Percentiles rank a stretch among this genome's conserved stretches.
phyloP scores from a whole-genome alignment of 2,329 filamentous ascomycete genomes.

The Curvularia sp. region DNA sequence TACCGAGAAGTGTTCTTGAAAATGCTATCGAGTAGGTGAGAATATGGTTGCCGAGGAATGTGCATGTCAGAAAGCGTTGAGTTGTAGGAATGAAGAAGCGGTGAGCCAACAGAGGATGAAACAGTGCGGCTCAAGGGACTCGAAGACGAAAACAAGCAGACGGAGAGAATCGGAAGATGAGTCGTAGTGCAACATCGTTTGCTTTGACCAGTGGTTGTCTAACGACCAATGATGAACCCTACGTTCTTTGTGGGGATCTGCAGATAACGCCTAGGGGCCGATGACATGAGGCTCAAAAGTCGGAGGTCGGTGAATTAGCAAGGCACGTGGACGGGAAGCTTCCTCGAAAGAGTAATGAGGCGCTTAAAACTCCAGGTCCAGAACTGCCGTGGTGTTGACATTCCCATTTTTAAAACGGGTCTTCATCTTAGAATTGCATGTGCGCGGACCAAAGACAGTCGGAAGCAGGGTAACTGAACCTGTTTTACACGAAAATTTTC shows the following conservation, averaged over 20 bases:
- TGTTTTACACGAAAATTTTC: background rate
- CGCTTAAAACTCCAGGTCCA: background rate
- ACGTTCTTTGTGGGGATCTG: background rate
- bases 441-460: background rate
- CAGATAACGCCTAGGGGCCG: background rate
- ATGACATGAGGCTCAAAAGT: background rate
- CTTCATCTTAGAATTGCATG: background rate
- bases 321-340: background rate
- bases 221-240: background rate
- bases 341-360: background rate
- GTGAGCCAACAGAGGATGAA: background rate
- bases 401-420: background rate
- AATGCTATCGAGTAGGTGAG: background rate
- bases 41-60: too few relatives aligned
- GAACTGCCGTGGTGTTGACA: background rate
- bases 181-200: background rate
- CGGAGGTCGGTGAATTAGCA: background rate
- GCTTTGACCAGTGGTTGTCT: background rate
- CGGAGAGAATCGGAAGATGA: background rate
- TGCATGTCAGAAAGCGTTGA: background rate
- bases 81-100: background rate
- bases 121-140: background rate
- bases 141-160: background rate
- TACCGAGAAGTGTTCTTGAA: background rate
- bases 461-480: background rate